phyloP scores from a whole-genome alignment of 2,329 filamentous ascomycete genomes.

The Sporothrix schenckii region DNA sequence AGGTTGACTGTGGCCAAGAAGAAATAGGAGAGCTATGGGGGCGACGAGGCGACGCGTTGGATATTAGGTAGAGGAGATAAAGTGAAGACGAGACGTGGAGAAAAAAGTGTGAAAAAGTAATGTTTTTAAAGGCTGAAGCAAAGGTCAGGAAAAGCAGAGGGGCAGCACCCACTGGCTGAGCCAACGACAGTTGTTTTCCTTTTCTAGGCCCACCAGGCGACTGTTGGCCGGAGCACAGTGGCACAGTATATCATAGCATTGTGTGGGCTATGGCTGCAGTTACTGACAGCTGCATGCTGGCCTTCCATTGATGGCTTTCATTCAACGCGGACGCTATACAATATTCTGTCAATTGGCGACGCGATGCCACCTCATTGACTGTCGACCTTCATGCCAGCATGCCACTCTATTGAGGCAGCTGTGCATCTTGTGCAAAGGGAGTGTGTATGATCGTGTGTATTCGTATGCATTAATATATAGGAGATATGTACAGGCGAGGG shows the following conservation, averaged over 20 bases:
- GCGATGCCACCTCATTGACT: background rate
- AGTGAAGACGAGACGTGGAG: background rate
- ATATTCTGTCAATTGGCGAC: background rate
- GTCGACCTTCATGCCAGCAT: background rate
- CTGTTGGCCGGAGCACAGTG: background rate
- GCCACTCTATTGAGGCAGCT: background rate
- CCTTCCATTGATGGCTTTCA: too few species aligned
- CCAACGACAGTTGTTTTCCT: background rate
- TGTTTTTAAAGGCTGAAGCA: background rate
- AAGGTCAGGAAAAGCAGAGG: background rate
- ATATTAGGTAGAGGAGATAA: background rate
- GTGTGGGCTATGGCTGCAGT: too few species aligned
- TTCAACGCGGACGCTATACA: too few species aligned
- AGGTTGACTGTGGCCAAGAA: background rate
- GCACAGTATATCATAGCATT: too few species aligned
- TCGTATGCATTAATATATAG: background rate
- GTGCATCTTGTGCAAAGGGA: background rate
- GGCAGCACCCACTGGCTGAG: too few species aligned
- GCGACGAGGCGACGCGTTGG: background rate
- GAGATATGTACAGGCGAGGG: constrained; percentile 8
- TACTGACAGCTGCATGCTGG: too few species aligned
- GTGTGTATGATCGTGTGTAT: background rate
- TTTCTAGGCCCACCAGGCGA: background rate
- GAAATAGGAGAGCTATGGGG: background rate
- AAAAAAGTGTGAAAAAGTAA: background rate